These are phyloP conservation scores for Diaporthe eres DNA, from an alignment of 2,329 filamentous ascomycete genomes.

Conservation along the genomic window DNA sequence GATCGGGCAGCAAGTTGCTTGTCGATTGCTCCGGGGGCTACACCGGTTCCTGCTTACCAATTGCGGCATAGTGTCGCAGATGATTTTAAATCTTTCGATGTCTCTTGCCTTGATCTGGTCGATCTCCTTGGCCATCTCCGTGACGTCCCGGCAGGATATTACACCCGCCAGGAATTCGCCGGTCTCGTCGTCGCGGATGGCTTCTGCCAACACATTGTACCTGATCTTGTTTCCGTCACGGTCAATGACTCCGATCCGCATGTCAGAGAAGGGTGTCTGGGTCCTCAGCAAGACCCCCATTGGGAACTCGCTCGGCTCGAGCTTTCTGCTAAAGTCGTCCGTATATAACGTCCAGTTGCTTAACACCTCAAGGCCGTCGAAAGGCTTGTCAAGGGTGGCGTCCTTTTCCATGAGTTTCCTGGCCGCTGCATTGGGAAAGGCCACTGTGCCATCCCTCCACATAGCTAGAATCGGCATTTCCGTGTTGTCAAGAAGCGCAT, in stretches of 20 bases:
- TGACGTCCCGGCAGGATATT: slow-evolving; percentile 80
- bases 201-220: slow-evolving; percentile 77
- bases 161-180: slow-evolving; percentile 82
- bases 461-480: slow-evolving; percentile 82
- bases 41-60: slow-evolving; percentile 55
- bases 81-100: slow-evolving; percentile 80
- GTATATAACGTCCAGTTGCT: slow-evolving; percentile 73
- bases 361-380: slow-evolving; percentile 70
- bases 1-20: neutral
- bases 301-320: slow-evolving; percentile 74
- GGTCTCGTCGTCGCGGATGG: slow-evolving; percentile 75
- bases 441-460: slow-evolving; percentile 84
- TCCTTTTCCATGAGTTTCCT: slow-evolving; percentile 63
- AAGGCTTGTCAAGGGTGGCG: slow-evolving; percentile 55
- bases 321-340: slow-evolving; percentile 73
- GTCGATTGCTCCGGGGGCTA: slow-evolving; percentile 15
- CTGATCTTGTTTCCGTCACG: slow-evolving; percentile 65
- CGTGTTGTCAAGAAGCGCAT: slow-evolving; percentile 82
- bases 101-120: slow-evolving; percentile 78
- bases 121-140: slow-evolving; percentile 77
- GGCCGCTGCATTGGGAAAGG: slow-evolving; percentile 79
- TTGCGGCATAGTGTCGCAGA: slow-evolving; percentile 81
- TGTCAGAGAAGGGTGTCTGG: slow-evolving; percentile 70
- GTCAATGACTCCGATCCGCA: slow-evolving; percentile 75
- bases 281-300: slow-evolving; percentile 75